Conservation (phyloP, 1,139 yeast species). For the Yamadazyma friedrichii region DNA sequence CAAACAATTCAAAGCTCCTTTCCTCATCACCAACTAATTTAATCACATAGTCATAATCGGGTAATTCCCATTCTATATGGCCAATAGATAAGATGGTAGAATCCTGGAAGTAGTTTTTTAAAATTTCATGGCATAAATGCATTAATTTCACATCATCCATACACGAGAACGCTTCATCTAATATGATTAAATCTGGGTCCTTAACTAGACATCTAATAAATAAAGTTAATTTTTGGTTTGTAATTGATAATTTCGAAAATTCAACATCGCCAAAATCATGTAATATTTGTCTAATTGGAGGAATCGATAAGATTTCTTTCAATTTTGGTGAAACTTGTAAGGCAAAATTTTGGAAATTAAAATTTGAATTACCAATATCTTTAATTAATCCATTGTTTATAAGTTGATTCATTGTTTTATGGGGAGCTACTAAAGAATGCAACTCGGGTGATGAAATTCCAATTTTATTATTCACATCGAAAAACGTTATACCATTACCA, state of each 20-base stretch:
- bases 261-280: conserved; percentile 27
- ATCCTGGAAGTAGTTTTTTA: conserved; percentile 49
- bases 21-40: conserved; percentile 34
- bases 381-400: conserved; percentile 68
- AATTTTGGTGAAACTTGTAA: conserved; percentile 8
- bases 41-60: conserved; percentile 34
- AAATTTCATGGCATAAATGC: conserved; percentile 61
- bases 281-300: conserved; percentile 27
- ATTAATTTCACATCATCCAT: conserved; percentile 69
- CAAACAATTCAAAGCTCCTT: conserved; percentile 22
- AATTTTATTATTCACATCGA: conserved; percentile 73
- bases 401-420: conserved; percentile 51
- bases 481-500: conserved; percentile 69
- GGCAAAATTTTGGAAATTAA: conserved; percentile 17
- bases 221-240: conserved; percentile 76
- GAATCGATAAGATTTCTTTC: conserved; percentile 18
- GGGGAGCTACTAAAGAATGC: conserved; percentile 74
- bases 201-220: conserved; percentile 76
- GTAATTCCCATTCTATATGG: conserved; percentile 58
- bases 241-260: conserved; percentile 58
- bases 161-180: conserved; percentile 93
- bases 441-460: conserved; percentile 92
- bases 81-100: conserved; percentile 79
- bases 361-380: conserved; percentile 58
- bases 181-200: conserved; percentile 70